Evolutionary conservation across 495 filamentous ascomycete species (phyloP), one percentile per base, ranked within the genome.

Genomic region (Podospora appendiculata): DNA sequence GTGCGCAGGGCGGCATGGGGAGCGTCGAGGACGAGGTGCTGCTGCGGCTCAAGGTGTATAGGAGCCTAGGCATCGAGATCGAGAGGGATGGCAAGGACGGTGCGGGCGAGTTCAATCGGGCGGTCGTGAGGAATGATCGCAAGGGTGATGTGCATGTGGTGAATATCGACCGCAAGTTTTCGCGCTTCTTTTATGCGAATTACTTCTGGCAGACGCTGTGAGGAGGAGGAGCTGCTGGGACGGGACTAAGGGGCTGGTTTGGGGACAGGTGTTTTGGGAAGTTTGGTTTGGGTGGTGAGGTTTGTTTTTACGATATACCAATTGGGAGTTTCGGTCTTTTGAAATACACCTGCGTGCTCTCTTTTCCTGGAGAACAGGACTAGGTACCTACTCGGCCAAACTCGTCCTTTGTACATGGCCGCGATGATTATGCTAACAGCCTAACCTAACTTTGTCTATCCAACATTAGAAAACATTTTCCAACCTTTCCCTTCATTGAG

Each of bases 121-220:
- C 89, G 11, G 80, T 96, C 44, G 86, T 98, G 56, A 77, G 92
- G 50, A 95, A 94, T 68, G 84, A 82, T 55, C 77, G 80, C 51
- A 90, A 89, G 70, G 91, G 90, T 32, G 93, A 96, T 67, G 88
- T 96, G 49, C 88, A 95, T 66, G 88, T 97, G 32, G 85, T 98
- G 45, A 95, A 96, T 60, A 84, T 98, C 55, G 92, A 96, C 61
- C 80, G 86, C 45, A 95, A 91, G 69, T 90, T 96, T 62, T 90
- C 88, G 50, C 79, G 82, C 50, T 90, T 85, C 69, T 97, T 94
- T 65, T 96, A 98, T 64, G 86, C 90, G 19, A 93, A 95, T 59
- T 95, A 95, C 60, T 92, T 98, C 61, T 98, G 93, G 93, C 80
- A 86, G 61, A 88, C 78, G n/a, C 77, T 95, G 1, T 53, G 42